Base-by-base conservation (phyloP, 2,329 filamentous ascomycete species). In the Beauveria sp. region DNA sequence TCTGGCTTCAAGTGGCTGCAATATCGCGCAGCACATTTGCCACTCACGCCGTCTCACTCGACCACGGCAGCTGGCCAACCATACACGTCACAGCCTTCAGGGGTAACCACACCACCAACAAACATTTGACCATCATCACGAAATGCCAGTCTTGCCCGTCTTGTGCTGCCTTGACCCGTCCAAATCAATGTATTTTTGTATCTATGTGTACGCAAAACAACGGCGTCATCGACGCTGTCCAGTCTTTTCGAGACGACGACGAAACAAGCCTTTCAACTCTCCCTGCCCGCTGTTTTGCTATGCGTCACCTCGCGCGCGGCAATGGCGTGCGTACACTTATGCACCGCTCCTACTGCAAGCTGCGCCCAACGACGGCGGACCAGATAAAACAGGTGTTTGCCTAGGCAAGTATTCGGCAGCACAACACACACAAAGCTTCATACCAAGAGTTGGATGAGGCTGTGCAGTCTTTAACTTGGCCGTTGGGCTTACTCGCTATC, bases 401-500 rank as follows among this genome's bases (percentile, higher is more conserved):
- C 47, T 44, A 14, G 56, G 37, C 4, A 51, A 28, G 18, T 43
- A 59, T 59, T 22, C 41, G 20, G 20, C 40, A 40, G 47, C 46
- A 48, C 55, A 52, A 34, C 26, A 50, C 37, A 59, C 40, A 28
- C 55, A 41, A 52, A 20, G 16, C 4, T 48, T 16, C 40, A 40
- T 26, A 7, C 28, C 59, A 55, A 43, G 14, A 22, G 14, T 20
- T 46, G 46, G 43, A 61, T 55, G 59, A 61, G 52, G 48, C 46
- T 61, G 34, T 50, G 52, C 52, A 30, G 43, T 48, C 16, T n/a
- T 40, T 24, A 3, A 22, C 12, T 26, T 46, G 6, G 5, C 34
- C 43, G 0, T n/a, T 18, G 7, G 34, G 20, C 40, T 58, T 63
- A 63, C 53, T 65, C 63, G 47, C 61, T 66, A 26, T 68, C 66